Evolutionary conservation across 176 grass and related monocot genomes (phyloP).

Genomic region (Rhynchospora tenuis): DNA sequence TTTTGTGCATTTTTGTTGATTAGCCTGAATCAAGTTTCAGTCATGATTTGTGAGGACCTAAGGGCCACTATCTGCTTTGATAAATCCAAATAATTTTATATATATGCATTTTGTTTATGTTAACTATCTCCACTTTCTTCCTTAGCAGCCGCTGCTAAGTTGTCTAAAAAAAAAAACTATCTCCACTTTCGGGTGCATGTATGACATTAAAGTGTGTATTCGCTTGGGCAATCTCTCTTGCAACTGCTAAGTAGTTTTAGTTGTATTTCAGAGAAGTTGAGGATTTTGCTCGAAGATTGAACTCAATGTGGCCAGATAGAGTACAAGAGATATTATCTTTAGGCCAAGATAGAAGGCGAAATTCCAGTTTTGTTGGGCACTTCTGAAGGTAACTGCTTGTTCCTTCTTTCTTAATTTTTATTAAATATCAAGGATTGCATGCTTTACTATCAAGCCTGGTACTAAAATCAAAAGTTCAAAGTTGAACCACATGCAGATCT

Average conservation of each 20-base stretch:
- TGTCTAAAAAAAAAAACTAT: no score
- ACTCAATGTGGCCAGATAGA: constrained; percentile 94
- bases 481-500: not conserved
- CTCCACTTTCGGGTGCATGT: not conserved
- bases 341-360: constrained; percentile 60
- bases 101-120: not conserved
- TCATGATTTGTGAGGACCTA: not conserved
- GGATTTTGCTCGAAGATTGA: constrained; percentile 94
- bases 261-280: constrained; percentile 84
- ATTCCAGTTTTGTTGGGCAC: constrained; percentile 49
- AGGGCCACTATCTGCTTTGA: not conserved
- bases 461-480: not conserved
- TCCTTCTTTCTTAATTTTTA: not conserved
- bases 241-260: constrained; percentile 16
- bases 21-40: not conserved
- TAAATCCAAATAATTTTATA: not conserved
- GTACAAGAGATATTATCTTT: constrained; percentile 64
- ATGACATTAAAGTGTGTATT: not conserved
- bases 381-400: not conserved
- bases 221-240: not conserved
- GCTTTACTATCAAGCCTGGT: not conserved
- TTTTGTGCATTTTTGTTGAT: not conserved
- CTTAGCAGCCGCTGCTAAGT: no score
- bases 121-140: not conserved
- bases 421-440: not conserved